Conservation (phyloP, 2,329 filamentous ascomycete species). For the Colletotrichum phormii region DNA sequence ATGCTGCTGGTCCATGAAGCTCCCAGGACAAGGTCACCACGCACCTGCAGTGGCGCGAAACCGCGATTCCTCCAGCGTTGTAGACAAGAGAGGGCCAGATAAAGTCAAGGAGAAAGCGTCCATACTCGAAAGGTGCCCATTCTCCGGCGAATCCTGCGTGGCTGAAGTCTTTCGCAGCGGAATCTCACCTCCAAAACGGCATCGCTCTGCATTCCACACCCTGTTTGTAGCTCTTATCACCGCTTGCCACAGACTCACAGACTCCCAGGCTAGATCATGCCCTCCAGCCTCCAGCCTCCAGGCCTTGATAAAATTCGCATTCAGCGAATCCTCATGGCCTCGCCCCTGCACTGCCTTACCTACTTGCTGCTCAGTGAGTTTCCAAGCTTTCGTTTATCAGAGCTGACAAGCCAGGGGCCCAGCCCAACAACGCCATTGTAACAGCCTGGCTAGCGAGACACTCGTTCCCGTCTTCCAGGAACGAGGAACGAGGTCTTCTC, state of each 20-base stretch:
- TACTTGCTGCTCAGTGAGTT: background rate
- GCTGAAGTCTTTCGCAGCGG: slow-evolving; percentile 13
- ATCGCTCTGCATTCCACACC: background rate
- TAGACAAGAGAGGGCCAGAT: background rate
- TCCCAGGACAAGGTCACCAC: slow-evolving; percentile 13
- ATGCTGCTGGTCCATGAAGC: slow-evolving; percentile 1
- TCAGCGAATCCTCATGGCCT: background rate
- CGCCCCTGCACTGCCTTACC: background rate
- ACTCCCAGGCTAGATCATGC: background rate
- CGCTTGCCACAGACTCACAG: background rate
- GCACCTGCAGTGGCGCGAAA: slow-evolving; percentile 30
- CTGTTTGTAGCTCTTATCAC: background rate
- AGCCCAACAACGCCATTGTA: background rate
- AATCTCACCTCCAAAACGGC: background rate
- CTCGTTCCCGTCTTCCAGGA: background rate
- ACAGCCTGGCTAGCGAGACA: background rate
- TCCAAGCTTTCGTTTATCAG: slow-evolving; percentile 17
- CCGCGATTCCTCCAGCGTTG: slow-evolving; percentile 14
- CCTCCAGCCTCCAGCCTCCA: background rate
- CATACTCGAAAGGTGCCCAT: slow-evolving; percentile 31
- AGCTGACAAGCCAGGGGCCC: slow-evolving; percentile 15
- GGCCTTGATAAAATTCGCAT: background rate
- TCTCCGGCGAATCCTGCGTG: slow-evolving; percentile 21
- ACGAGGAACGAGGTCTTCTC: background rate
- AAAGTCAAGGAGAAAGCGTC: background rate